Conservation (phyloP, 441 rosid species). For the Bruguiera hainesii region DNA sequence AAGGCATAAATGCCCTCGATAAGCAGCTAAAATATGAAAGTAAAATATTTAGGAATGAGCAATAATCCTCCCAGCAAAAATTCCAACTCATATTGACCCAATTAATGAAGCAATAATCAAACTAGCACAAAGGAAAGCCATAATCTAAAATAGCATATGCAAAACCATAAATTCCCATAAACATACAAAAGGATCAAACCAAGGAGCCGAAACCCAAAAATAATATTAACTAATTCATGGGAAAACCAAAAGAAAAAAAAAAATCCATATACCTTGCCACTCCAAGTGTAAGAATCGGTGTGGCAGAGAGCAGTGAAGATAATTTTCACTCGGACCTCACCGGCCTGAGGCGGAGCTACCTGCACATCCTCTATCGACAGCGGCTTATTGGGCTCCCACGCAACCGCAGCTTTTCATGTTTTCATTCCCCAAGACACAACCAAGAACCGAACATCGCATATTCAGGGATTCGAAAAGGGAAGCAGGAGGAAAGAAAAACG, state of each 20-base stretch:
- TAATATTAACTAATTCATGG: background rate
- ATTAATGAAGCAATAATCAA: too few relatives aligned
- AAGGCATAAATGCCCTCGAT: conserved; percentile 4
- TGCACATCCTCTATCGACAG: conserved; percentile 78
- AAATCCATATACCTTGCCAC: conserved; percentile 70
- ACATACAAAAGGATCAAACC: background rate
- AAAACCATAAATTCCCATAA: background rate
- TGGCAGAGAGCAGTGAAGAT: conserved; percentile 90
- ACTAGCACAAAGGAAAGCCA: too few relatives aligned
- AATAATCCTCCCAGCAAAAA: background rate
- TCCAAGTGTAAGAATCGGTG: conserved; percentile 98
- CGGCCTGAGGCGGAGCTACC: conserved; percentile 93
- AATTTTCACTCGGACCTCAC: conserved; percentile 88
- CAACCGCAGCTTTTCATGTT: conserved; percentile 69
- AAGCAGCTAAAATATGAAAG: background rate
- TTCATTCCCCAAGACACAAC: conserved; percentile 4
- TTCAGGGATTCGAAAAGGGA: too few relatives aligned
- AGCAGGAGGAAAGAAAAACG: background rate
- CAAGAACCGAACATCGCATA: background rate
- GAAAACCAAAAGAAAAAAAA: background rate
- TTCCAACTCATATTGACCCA: too few relatives aligned
- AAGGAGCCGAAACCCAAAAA: background rate
- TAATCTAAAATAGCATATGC: background rate
- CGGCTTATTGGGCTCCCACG: conserved; percentile 87
- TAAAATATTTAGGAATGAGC: background rate